phyloP scores from a whole-genome alignment of 2,329 filamentous ascomycete genomes.

The Stagonosporopsis vannaccii region DNA sequence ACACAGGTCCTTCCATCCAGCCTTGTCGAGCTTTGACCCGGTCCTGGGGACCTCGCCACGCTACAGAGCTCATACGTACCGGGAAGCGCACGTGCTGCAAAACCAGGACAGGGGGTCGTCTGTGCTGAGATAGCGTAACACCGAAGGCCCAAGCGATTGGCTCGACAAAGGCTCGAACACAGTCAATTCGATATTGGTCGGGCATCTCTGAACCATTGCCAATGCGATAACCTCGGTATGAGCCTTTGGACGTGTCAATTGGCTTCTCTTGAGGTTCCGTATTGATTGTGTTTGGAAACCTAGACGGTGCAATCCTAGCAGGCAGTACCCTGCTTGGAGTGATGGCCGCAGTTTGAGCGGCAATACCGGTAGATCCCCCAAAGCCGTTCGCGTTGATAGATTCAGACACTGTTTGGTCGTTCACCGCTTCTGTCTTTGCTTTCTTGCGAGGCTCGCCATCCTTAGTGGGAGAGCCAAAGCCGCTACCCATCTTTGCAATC shows the following conservation, averaged over 20 bases:
- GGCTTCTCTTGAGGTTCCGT: slow-evolving; percentile 29
- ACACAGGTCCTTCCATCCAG: slow-evolving; percentile 64
- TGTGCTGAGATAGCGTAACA: slow-evolving; percentile 59
- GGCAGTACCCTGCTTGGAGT: slow-evolving; percentile 37
- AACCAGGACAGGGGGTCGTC: slow-evolving; percentile 56
- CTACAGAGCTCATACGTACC: slow-evolving; percentile 62
- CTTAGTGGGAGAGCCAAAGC: slow-evolving; percentile 16
- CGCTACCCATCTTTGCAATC: slow-evolving; percentile 17
- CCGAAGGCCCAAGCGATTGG: slow-evolving; percentile 65
- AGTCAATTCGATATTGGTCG: slow-evolving; percentile 63
- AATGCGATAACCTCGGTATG: slow-evolving; percentile 67
- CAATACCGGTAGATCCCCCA: slow-evolving; percentile 4
- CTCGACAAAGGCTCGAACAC: slow-evolving; percentile 64
- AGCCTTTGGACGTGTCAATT: slow-evolving; percentile 41
- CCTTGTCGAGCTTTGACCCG: slow-evolving; percentile 60
- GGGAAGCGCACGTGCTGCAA: slow-evolving; percentile 62
- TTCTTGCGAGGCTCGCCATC: slow-evolving; percentile 49
- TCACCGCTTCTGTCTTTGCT: slow-evolving; percentile 42
- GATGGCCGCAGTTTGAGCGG: slow-evolving; percentile 19
- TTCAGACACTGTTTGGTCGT: slow-evolving; percentile 19
- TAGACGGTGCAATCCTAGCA: slow-evolving; percentile 38
- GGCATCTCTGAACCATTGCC: slow-evolving; percentile 66
- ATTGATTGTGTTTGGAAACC: slow-evolving; percentile 35
- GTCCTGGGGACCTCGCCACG: slow-evolving; percentile 62
- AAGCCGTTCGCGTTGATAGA: slow-evolving; percentile 21